phyloP scores from a whole-genome alignment of 441 rosid genomes.

The Mallotus japonicus region DNA sequence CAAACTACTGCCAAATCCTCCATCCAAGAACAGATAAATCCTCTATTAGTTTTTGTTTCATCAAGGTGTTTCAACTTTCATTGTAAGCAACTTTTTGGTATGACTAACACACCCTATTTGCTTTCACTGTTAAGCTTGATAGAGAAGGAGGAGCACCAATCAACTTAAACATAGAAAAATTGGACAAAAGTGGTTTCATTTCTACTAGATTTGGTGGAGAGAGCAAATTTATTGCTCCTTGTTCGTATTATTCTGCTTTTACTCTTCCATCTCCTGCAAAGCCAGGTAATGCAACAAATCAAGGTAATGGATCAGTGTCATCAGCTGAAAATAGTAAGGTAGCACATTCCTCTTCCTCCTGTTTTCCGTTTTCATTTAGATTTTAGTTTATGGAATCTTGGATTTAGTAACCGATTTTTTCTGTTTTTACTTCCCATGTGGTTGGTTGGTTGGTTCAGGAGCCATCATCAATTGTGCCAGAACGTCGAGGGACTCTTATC shows the following conservation, averaged over 20 bases:
- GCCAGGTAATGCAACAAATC: conserved; percentile 12
- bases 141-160: no score
- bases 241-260: conserved; percentile 48
- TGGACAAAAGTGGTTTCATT: no score
- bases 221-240: conserved; percentile 63
- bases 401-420: neutral
- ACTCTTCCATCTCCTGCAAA: conserved; percentile 28
- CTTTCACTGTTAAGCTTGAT: no score
- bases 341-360: neutral
- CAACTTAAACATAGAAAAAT: no score
- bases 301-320: conserved; percentile 40
- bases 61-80: no score
- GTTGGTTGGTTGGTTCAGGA: conserved; percentile 25
- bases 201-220: no score
- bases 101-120: no score
- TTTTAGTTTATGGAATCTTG: neutral
- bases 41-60: no score
- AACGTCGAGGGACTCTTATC: conserved; percentile 44
- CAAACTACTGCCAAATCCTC: conserved; percentile 1
- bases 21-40: no score
- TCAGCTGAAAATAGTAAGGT: conserved; percentile 43
- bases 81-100: no score
- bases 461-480: conserved; percentile 19
- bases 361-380: neutral
- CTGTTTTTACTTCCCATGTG: neutral